Evolutionary conservation across 192 early-diverging fungal genomes (phyloP).

Genomic region (Coemansia furcata): DNA sequence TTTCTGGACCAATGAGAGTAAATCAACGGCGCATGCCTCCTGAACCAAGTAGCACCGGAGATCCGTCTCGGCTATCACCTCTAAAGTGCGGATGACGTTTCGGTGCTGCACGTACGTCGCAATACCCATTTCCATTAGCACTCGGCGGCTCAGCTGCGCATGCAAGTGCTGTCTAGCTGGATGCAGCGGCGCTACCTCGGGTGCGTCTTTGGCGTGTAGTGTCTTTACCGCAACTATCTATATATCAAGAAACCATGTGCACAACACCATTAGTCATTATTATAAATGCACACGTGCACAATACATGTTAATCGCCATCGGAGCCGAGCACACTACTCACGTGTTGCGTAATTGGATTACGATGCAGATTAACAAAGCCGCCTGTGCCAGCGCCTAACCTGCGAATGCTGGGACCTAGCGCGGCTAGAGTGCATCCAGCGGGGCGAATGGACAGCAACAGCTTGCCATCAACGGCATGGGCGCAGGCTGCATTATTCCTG

Average conservation of each 20-base stretch:
- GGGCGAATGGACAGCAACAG: slow-evolving; percentile 38
- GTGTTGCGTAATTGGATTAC: slow-evolving; percentile 10
- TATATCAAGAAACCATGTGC: not conserved
- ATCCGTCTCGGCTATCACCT: slow-evolving; percentile 63
- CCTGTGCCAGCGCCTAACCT: slow-evolving; percentile 51
- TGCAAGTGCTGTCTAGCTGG: not conserved
- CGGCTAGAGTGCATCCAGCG: slow-evolving; percentile 32
- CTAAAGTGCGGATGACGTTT: slow-evolving; percentile 68
- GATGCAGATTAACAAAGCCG: slow-evolving; percentile 43
- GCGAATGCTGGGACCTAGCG: slow-evolving; percentile 28
- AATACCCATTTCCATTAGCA: slow-evolving; percentile 44
- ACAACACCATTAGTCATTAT: not conserved
- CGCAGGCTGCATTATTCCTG: not conserved
- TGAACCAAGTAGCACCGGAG: slow-evolving; percentile 67
- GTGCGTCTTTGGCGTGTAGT: slow-evolving; percentile 6
- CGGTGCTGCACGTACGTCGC: slow-evolving; percentile 58
- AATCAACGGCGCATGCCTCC: slow-evolving; percentile 85
- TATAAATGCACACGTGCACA: not conserved
- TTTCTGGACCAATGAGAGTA: slow-evolving; percentile 71
- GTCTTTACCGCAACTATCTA: slow-evolving; percentile 51
- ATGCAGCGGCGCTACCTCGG: not conserved
- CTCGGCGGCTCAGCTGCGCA: slow-evolving; percentile 17
- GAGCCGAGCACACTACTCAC: not conserved
- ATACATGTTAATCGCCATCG: not conserved
- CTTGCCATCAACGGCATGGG: slow-evolving; percentile 39